Evolutionary conservation across 2,329 filamentous ascomycete genomes (phyloP).

Genomic region (Alternaria ventricosa): DNA sequence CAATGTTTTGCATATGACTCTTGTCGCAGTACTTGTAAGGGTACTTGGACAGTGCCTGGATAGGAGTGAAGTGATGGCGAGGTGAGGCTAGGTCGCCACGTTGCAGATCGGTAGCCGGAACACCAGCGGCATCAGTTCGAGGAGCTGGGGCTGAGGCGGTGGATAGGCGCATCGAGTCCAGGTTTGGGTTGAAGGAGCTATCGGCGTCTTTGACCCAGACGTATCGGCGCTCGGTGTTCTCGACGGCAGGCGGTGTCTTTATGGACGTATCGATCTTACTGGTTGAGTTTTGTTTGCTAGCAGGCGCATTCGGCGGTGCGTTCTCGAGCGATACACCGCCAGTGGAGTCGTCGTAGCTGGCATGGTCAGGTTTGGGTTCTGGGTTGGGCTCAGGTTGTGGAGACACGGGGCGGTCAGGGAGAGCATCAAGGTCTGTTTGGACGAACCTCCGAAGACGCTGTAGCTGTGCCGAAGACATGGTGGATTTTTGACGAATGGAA

Average conservation of each 20-base stretch:
- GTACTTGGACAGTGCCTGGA: slow-evolving; percentile 62
- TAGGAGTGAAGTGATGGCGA: slow-evolving; percentile 50
- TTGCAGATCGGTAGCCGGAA: slow-evolving; percentile 23
- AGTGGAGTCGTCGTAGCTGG: slow-evolving; percentile 18
- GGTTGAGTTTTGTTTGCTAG: slow-evolving; percentile 16
- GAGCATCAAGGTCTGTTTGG: slow-evolving; percentile 29
- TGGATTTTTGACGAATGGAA: background rate
- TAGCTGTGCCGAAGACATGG: slow-evolving; percentile 34
- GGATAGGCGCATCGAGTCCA: slow-evolving; percentile 13
- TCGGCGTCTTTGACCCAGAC: slow-evolving; percentile 28
- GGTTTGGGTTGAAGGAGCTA: slow-evolving; percentile 35
- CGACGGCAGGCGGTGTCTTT: background rate
- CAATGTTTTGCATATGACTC: slow-evolving; percentile 53
- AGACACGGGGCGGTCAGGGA: slow-evolving; percentile 28
- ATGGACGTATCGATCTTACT: background rate
- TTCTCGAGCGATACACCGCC: slow-evolving; percentile 31
- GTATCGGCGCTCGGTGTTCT: slow-evolving; percentile 27
- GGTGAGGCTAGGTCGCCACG: slow-evolving; percentile 43
- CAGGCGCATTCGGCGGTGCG: background rate
- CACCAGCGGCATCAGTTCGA: slow-evolving; percentile 1
- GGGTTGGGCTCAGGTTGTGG: background rate
- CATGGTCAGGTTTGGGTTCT: background rate
- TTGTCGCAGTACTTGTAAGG: slow-evolving; percentile 65
- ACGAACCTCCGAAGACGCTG: slow-evolving; percentile 29
- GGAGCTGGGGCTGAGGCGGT: background rate